Evolutionary conservation across 106 monocot genomes (phyloP).

Genomic region (Dactylorhiza incarnata): DNA sequence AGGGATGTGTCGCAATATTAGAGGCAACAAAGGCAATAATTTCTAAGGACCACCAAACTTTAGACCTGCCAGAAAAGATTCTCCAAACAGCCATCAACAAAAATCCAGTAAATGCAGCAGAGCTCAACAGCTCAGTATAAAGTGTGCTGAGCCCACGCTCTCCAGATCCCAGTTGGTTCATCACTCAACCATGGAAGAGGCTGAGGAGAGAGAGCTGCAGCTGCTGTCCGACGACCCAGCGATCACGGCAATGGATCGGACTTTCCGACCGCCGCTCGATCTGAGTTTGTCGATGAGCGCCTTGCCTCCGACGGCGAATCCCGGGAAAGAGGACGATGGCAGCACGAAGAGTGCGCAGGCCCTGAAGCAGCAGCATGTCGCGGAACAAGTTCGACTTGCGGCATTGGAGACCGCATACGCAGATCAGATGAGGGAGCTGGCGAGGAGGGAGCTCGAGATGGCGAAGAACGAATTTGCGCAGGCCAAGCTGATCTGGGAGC

Average conservation of each 20-base stretch:
- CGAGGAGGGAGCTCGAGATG: constrained; percentile 56
- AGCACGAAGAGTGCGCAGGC: constrained; percentile 19
- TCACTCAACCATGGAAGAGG: not conserved
- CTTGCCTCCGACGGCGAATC: constrained; percentile 8
- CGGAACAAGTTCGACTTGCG: constrained; percentile 58
- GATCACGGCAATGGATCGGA: not conserved
- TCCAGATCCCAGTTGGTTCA: too few relatives aligned
- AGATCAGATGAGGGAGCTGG: constrained; percentile 58
- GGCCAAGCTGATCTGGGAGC: constrained; percentile 64
- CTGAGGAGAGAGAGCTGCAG: not conserved
- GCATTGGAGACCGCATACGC: constrained; percentile 55
- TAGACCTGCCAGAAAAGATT: too few relatives aligned
- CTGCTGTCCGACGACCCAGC: not conserved
- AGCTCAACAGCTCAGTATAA: too few relatives aligned
- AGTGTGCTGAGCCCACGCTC: too few relatives aligned
- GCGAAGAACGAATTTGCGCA: constrained; percentile 67
- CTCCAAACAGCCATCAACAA: too few relatives aligned
- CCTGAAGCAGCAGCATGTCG: constrained; percentile 38
- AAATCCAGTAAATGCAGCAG: too few relatives aligned
- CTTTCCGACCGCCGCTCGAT: constrained; percentile 24
- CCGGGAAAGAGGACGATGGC: constrained; percentile 14
- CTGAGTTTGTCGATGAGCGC: constrained; percentile 51
- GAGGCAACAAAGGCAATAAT: too few relatives aligned
- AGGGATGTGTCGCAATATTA: too few relatives aligned
- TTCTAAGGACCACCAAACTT: too few relatives aligned